phyloP scores from a whole-genome alignment of 2,329 filamentous ascomycete genomes.

The Hypoxylon sp. region DNA sequence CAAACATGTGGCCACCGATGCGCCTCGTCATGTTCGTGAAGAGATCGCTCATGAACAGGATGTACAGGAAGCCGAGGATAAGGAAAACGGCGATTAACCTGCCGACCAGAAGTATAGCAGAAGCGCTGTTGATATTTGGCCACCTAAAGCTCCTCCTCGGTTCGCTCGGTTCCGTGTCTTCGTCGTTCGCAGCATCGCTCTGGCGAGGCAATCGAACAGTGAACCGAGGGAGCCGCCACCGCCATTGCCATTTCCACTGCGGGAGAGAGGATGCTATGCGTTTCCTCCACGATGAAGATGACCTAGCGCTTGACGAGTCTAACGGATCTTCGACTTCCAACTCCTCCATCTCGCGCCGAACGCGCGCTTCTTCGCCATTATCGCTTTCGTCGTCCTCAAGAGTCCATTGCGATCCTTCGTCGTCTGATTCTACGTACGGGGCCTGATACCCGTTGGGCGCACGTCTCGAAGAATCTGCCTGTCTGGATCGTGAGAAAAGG shows the following conservation, averaged over 20 bases:
- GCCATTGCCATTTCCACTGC: constrained; percentile 68
- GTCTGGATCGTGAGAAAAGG: constrained; percentile 67
- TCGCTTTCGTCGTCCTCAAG: constrained; percentile 59
- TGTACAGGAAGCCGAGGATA: constrained; percentile 82
- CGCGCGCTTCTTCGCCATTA: constrained; percentile 65
- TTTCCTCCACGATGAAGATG: constrained; percentile 66
- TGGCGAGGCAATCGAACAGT: constrained; percentile 63
- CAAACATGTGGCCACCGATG: constrained; percentile 78
- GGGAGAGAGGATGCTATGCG: constrained; percentile 67
- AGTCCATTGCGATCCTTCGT: constrained; percentile 65
- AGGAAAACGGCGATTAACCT: constrained; percentile 81
- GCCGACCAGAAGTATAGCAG: constrained; percentile 73
- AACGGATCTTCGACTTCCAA: constrained; percentile 84
- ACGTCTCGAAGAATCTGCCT: constrained; percentile 58
- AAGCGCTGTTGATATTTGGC: constrained; percentile 59
- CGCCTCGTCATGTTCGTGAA: constrained; percentile 76
- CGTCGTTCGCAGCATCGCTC: constrained; percentile 45
- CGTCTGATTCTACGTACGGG: constrained; percentile 77
- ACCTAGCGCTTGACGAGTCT: constrained; percentile 50
- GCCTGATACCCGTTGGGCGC: constrained; percentile 74
- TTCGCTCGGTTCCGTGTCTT: constrained; percentile 36
- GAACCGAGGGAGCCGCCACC: constrained; percentile 64
- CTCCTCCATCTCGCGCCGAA: constrained; percentile 88
- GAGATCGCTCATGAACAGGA: constrained; percentile 87
- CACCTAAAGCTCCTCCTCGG: constrained; percentile 49